phyloP scores from a whole-genome alignment of 257 asterid genomes.

The Handroanthus guayacan region DNA sequence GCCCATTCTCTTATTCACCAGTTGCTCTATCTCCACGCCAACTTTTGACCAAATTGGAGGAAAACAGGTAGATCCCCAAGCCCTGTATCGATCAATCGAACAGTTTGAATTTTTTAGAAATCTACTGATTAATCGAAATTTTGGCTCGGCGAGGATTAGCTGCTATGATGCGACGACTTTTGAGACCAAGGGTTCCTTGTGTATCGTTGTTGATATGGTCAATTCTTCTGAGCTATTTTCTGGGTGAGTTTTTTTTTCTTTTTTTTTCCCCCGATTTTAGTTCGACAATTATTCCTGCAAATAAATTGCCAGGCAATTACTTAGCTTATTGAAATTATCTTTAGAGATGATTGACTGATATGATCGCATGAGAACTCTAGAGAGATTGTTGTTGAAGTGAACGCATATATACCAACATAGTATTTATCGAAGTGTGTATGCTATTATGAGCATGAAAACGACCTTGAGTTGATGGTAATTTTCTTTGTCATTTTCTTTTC shows the following conservation, averaged over 20 bases:
- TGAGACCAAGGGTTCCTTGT: slow-evolving; percentile 28
- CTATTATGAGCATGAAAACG: neutral
- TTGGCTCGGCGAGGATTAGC: neutral
- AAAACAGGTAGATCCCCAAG: neutral
- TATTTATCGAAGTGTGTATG: neutral
- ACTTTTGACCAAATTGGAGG: neutral
- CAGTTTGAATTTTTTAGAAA: neutral
- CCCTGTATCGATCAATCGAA: slow-evolving; percentile 1
- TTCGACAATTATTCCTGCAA: neutral
- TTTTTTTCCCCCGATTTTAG: neutral
- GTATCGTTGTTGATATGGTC: slow-evolving; percentile 20
- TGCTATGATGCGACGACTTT: slow-evolving; percentile 26
- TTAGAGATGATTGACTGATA: neutral
- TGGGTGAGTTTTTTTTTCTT: slow-evolving; percentile 41
- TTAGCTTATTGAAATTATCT: neutral
- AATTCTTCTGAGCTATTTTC: slow-evolving; percentile 38
- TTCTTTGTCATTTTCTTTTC: neutral
- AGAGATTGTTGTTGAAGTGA: neutral
- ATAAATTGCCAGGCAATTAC: neutral
- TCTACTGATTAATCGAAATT: neutral
- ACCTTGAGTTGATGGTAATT: neutral
- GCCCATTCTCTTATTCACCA: neutral
- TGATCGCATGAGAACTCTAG: neutral
- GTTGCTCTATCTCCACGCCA: slow-evolving; percentile 32
- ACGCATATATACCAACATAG: neutral